phyloP scores from a whole-genome alignment of 176 grass and related monocot species.

The Zea luxurians region DNA sequence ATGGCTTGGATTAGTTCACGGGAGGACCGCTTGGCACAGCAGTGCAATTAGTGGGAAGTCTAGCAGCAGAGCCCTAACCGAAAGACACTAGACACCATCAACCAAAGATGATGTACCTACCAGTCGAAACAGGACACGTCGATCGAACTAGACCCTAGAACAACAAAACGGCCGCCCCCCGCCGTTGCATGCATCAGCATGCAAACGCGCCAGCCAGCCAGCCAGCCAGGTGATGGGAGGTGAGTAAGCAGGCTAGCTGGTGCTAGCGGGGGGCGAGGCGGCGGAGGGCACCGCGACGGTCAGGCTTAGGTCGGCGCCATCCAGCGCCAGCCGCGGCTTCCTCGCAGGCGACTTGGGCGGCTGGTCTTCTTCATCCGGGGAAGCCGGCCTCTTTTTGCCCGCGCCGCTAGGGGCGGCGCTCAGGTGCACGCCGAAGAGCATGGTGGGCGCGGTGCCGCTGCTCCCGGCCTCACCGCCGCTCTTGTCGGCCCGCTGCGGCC shows the following conservation, averaged over 20 bases:
- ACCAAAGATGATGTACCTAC: constrained; percentile 14
- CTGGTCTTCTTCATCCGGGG: constrained; percentile 31
- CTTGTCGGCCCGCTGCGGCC: constrained; percentile 26
- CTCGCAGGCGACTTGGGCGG: constrained; percentile 54
- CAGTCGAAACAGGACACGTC: constrained; percentile 33
- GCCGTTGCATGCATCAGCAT: not conserved
- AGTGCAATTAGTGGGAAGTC: constrained; percentile 33
- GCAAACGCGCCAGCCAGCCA: not conserved
- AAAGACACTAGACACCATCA: not conserved
- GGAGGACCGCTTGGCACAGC: not conserved
- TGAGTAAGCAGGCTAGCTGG: constrained; percentile 17
- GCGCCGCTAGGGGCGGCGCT: constrained; percentile 11
- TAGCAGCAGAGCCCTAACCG: constrained; percentile 29
- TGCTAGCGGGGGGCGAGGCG: constrained; percentile 49
- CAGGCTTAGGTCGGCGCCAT: constrained; percentile 58
- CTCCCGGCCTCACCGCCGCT: constrained; percentile 53
- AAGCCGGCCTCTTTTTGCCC: constrained; percentile 52
- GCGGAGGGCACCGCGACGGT: constrained; percentile 41
- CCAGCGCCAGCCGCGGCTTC: constrained; percentile 57
- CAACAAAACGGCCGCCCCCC: constrained; percentile 31
- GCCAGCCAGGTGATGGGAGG: no score
- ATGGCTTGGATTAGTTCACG: constrained; percentile 19
- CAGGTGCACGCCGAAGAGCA: constrained; percentile 82
- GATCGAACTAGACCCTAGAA: constrained; percentile 17
- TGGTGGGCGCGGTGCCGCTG: constrained; percentile 52